Conservation (phyloP, 352 stramenopile species). For the Pythium dissimile region DNA sequence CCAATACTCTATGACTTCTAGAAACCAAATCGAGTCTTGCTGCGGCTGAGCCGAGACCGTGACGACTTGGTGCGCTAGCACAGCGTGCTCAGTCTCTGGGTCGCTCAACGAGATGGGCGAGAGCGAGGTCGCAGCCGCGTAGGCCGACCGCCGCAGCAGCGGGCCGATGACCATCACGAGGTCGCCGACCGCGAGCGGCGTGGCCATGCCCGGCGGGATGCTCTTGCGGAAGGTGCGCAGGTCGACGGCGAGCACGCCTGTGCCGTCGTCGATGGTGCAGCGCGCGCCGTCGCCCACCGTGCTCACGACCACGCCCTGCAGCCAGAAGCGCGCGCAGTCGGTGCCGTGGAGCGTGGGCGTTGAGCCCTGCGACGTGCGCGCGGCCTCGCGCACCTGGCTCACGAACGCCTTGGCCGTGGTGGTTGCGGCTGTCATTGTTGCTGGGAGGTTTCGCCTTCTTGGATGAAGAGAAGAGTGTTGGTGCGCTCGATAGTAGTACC, state of each 20-base stretch:
- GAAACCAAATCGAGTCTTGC: conserved; percentile 22
- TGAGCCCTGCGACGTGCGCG: conserved; percentile 31
- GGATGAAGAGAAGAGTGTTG: no score
- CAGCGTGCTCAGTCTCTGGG: conserved; percentile 5
- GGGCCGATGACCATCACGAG: conserved; percentile 81
- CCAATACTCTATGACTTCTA: conserved; percentile 24
- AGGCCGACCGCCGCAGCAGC: conserved; percentile 25
- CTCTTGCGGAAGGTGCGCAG: conserved; percentile 66
- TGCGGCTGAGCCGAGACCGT: conserved; percentile 6
- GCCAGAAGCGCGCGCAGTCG: conserved; percentile 69
- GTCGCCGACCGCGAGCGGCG: conserved; percentile 38
- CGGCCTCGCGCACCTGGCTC: conserved; percentile 45
- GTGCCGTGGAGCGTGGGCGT: conserved; percentile 54
- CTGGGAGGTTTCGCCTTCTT: no score
- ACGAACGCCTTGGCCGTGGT: conserved; percentile 60
- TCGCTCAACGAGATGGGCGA: conserved; percentile 7
- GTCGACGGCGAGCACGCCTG: conserved; percentile 52
- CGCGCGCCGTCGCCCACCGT: conserved; percentile 26
- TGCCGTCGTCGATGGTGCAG: conserved; percentile 75
- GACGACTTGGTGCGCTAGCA: conserved; percentile 23
- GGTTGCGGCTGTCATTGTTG: not conserved
- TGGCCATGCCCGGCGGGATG: conserved; percentile 42
- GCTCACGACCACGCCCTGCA: conserved; percentile 68
- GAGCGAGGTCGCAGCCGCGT: not conserved
- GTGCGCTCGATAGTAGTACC: not conserved